Base-by-base conservation (phyloP, 2,329 filamentous ascomycete genomes). In the Cryphonectria radicalis region DNA sequence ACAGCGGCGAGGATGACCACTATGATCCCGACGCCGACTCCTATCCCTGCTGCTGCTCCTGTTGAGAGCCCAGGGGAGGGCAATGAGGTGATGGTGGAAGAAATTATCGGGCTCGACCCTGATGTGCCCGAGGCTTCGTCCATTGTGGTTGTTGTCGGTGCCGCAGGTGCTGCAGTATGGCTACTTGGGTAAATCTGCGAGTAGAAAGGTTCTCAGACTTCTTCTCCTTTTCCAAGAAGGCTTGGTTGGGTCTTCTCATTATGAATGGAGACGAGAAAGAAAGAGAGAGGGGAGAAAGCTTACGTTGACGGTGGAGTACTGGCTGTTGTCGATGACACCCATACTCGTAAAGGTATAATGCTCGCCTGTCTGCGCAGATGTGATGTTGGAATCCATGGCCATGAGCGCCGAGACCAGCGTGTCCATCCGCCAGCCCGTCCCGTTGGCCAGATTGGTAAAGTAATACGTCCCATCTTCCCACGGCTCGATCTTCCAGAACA, bases 401-500 rank as follows among this genome's bases (percentile, higher is more conserved):
- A 67, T 67, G 17, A 70, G 19, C 2, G 22, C n/a, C 1, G 42
- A 25, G 28, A 14, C 55, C 11, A 62, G 22, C 3, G 60, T 60
- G 11, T 67, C 62, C 63, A 70, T 10, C 22, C 55, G 63, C 68
- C 68, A 70, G 28, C 37, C 43, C 22, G 68, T 50, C 22, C 68
- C 68, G 32, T 70, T 70, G 53, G 68, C 63, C 2, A 70, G 63
- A 22, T 70, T 70, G n/a, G 17, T 35, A 35, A 70, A 60, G 19
- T 70, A 67, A 11, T 70, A 70, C 3, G 68, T 70, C 8, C 68
- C 68, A 43, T 70, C 68, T 0, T 42, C 43, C 68, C 68, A 70
- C 14, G 68, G 68, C 6, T 53, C 68, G 5, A 70, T 14, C n/a
- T 43, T 22, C 68, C 69, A 70, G 35, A 70, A 70, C 69, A 70